Percentiles rank a stretch among this genome's conserved stretches.
Conservation (phyloP, 1,284 basidiomycete species). For the Ceratobasidium sp. region DNA sequence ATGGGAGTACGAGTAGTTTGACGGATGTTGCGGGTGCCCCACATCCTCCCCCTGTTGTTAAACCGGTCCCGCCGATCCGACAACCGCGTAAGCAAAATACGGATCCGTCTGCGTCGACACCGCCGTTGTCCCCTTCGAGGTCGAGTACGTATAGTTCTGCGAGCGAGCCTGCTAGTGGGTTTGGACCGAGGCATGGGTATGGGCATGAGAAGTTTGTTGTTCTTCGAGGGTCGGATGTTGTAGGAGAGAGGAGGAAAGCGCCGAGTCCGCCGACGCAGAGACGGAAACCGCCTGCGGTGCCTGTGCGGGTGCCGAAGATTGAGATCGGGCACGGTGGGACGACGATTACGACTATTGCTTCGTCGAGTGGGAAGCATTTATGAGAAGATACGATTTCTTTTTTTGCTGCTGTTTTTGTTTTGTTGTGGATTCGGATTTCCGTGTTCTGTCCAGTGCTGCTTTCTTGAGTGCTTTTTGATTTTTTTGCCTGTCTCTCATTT, state of each 20-base stretch:
- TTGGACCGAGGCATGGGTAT: too few relatives aligned
- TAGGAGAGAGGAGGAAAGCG: constrained; percentile 48
- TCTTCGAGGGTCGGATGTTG: background rate
- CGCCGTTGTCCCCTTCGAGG: constrained; percentile 23
- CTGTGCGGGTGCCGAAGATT: constrained; percentile 54
- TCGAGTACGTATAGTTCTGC: constrained; percentile 48
- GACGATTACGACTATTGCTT: constrained; percentile 67
- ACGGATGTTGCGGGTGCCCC: constrained; percentile 61
- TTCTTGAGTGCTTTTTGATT: too few relatives aligned
- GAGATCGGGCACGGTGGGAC: constrained; percentile 60
- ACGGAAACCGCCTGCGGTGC: constrained; percentile 74
- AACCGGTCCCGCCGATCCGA: constrained; percentile 21
- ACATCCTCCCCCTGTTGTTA: constrained; percentile 35
- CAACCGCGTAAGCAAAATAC: background rate
- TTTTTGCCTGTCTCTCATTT: background rate
- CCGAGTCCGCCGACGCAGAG: constrained; percentile 67
- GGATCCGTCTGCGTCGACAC: background rate
- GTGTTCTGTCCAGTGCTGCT: background rate
- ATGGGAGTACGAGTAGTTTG: constrained; percentile 67
- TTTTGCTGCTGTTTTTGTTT: background rate
- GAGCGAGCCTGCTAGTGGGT: constrained; percentile 17
- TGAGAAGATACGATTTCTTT: constrained; percentile 13
- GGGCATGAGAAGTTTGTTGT: background rate
- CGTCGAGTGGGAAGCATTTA: constrained; percentile 49
- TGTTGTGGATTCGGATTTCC: background rate